Evolutionary conservation across 192 early-diverging fungal species (phyloP).

Genomic region (Glomus cerebriforme): DNA sequence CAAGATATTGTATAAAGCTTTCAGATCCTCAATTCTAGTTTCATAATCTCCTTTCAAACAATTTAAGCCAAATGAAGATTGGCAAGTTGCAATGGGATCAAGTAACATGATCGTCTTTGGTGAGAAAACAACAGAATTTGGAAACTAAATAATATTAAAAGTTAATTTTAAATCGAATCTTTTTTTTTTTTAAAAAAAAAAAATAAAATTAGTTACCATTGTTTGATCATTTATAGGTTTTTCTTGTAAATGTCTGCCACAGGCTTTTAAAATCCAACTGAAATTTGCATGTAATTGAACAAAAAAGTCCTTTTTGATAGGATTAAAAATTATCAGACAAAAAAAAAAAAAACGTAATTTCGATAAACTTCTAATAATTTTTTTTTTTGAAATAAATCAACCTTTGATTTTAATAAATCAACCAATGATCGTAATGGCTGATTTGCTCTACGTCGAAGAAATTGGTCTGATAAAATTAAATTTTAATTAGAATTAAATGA

Average conservation of each 20-base stretch:
- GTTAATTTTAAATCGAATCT: background rate
- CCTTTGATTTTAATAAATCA: constrained; percentile 53
- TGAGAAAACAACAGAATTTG: background rate
- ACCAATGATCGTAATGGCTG: constrained; percentile 51
- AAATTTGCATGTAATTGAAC: constrained; percentile 63
- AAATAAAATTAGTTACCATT: constrained; percentile 39
- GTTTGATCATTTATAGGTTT: constrained; percentile 50
- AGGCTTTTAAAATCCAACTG: constrained; percentile 62
- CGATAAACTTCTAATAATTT: background rate
- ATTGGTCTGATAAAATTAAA: constrained; percentile 46
- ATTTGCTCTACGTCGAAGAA: constrained; percentile 51
- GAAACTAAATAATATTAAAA: constrained; percentile 9
- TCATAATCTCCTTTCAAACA: background rate
- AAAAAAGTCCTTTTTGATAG: constrained; percentile 58
- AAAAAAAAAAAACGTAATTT: background rate
- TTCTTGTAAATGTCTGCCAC: constrained; percentile 51
- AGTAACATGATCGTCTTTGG: constrained; percentile 5
- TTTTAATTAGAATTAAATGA: background rate
- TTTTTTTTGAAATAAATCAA: constrained; percentile 27
- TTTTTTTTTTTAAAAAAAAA: background rate
- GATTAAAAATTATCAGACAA: constrained; percentile 17
- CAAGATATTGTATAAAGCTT: constrained; percentile 8
- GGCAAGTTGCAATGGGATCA: background rate
- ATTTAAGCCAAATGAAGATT: background rate
- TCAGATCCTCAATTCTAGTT: background rate